phyloP scores from a whole-genome alignment of 345 rosid genomes.

The Arabis alpina region DNA sequence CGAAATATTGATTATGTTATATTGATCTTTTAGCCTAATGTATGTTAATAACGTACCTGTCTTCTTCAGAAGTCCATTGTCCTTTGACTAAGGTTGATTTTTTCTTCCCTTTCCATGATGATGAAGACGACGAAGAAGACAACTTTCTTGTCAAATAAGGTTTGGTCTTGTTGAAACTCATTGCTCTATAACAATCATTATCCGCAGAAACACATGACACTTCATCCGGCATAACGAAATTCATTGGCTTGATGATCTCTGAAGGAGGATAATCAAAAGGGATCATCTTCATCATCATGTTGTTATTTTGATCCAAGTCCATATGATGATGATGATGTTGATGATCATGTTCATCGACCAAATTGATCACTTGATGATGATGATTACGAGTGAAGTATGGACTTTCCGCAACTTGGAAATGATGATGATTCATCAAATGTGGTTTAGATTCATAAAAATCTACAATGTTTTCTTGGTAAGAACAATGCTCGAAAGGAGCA shows the following conservation, averaged over 20 bases:
- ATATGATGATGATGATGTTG: constrained; percentile 35
- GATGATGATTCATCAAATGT: constrained; percentile 51
- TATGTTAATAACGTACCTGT: constrained; percentile 54
- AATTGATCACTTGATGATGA: constrained; percentile 44
- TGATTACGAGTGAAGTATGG: constrained; percentile 34
- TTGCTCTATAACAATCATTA: constrained; percentile 42
- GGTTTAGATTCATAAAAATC: constrained; percentile 66
- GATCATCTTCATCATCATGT: constrained; percentile 44
- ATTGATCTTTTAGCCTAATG: constrained; percentile 5
- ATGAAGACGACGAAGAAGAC: constrained; percentile 38
- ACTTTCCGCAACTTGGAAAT: constrained; percentile 34
- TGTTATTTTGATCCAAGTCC: constrained; percentile 35
- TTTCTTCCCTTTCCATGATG: constrained; percentile 54
- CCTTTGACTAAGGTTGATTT: constrained; percentile 76
- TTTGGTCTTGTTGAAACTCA: constrained; percentile 45
- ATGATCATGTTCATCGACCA: constrained; percentile 45
- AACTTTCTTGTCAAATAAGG: constrained; percentile 44
- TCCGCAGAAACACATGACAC: constrained; percentile 56
- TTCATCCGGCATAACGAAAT: constrained; percentile 60
- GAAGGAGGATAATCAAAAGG: constrained; percentile 54
- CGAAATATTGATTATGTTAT: constrained; percentile 5
- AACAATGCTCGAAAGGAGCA: constrained; percentile 55
- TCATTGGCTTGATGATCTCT: constrained; percentile 48
- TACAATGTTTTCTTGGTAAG: constrained; percentile 44
- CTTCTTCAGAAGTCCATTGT: constrained; percentile 92